These are phyloP conservation scores for Nicotiana paniculata DNA, from an alignment of 257 asterid genomes.

Conservation along the genomic window DNA sequence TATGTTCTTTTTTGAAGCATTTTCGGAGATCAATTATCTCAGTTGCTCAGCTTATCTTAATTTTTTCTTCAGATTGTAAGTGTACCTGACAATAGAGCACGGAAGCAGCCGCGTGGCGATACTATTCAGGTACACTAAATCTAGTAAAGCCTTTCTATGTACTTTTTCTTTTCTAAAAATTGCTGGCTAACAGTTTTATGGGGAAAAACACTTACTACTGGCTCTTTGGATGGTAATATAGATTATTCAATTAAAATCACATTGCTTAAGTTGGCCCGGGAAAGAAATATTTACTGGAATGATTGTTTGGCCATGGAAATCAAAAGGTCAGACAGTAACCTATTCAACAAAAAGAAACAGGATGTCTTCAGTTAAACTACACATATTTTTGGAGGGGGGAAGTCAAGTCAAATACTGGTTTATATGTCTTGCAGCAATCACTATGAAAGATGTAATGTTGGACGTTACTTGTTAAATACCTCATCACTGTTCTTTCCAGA, in stretches of 20 bases:
- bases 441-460: neutral
- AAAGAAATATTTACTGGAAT: neutral
- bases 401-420: slow-evolving; percentile 1
- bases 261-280: neutral
- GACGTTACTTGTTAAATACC: neutral
- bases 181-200: neutral
- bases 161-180: neutral
- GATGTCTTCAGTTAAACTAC: neutral
- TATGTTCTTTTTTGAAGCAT: neutral
- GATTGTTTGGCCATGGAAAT: neutral
- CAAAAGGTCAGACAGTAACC: neutral
- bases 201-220: neutral
- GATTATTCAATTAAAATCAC: neutral
- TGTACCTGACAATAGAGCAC: slow-evolving; percentile 74
- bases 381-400: neutral
- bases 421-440: neutral
- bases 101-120: slow-evolving; percentile 52
- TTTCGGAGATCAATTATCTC: neutral
- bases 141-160: slow-evolving; percentile 7
- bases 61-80: slow-evolving; percentile 49
- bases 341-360: neutral
- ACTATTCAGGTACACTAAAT: slow-evolving; percentile 57
- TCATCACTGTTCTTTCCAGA: neutral
- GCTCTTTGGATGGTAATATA: neutral
- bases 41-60: neutral